These are phyloP conservation scores for Colletotrichum eremochloae DNA, from an alignment of 2,329 filamentous ascomycete species.

Conservation along the genomic window DNA sequence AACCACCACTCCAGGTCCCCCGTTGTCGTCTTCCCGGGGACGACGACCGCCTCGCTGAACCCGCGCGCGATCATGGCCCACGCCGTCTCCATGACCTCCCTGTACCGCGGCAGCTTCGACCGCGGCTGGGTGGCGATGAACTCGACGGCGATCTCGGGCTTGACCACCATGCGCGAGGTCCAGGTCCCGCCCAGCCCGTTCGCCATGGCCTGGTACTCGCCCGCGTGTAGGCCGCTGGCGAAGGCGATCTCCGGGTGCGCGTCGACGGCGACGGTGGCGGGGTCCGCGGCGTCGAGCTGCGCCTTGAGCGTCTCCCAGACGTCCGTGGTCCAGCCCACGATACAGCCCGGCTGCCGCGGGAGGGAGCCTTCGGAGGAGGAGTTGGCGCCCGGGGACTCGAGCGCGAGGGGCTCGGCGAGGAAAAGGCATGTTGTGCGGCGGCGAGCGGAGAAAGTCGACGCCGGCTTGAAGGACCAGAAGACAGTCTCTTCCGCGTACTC, in stretches of 20 bases:
- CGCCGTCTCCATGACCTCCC: slow-evolving; percentile 61
- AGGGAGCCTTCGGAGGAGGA: slow-evolving; percentile 51
- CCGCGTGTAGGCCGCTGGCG: slow-evolving; percentile 61
- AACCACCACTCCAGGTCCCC: slow-evolving; percentile 66
- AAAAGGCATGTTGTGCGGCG: slow-evolving; percentile 65
- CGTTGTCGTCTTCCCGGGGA: slow-evolving; percentile 58
- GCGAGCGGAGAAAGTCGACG: slow-evolving; percentile 61
- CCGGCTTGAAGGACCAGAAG: slow-evolving; percentile 64
- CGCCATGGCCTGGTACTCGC: slow-evolving; percentile 56
- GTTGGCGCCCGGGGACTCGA: background rate
- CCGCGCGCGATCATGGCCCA: slow-evolving; percentile 63
- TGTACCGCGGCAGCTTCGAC: slow-evolving; percentile 57
- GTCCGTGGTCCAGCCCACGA: slow-evolving; percentile 42
- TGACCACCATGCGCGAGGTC: slow-evolving; percentile 55
- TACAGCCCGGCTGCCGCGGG: slow-evolving; percentile 47
- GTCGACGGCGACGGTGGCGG: slow-evolving; percentile 58
- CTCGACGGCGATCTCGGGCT: slow-evolving; percentile 61
- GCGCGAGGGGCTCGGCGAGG: slow-evolving; percentile 52
- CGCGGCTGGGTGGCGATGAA: slow-evolving; percentile 60
- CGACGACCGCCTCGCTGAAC: slow-evolving; percentile 59
- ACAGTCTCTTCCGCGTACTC: slow-evolving; percentile 66
- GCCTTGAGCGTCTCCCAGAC: slow-evolving; percentile 57
- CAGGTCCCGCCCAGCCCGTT: slow-evolving; percentile 55
- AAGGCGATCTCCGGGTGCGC: slow-evolving; percentile 61
- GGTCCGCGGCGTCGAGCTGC: slow-evolving; percentile 54